phyloP scores from a whole-genome alignment of 257 asterid species.

The Striga asiatica region DNA sequence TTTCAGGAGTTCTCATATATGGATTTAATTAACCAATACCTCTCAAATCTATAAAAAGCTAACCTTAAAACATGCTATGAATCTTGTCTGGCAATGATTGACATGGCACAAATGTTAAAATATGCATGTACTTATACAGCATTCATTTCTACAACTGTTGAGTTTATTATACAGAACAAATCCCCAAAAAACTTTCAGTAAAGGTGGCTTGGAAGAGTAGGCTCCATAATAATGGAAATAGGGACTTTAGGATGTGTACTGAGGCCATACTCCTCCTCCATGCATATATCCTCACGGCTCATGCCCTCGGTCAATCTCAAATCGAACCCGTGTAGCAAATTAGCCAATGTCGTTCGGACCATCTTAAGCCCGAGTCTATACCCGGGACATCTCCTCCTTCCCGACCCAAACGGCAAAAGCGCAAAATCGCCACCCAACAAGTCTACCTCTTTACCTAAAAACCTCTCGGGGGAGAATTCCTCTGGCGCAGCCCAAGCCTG shows the following conservation, averaged over 20 bases:
- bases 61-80: too few species aligned
- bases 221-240: not conserved
- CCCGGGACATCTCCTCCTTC: conserved; percentile 18
- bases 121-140: too few species aligned
- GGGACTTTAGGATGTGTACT: not conserved
- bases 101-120: too few species aligned
- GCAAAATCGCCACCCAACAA: conserved; percentile 14
- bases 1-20: too few species aligned
- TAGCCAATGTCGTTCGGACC: conserved; percentile 22
- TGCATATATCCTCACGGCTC: conserved; percentile 16
- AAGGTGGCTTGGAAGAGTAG: not conserved
- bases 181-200: too few species aligned
- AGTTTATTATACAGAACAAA: too few species aligned
- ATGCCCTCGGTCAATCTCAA: conserved; percentile 15
- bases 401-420: conserved; percentile 23
- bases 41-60: too few species aligned
- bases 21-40: too few species aligned
- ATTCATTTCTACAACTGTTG: too few species aligned
- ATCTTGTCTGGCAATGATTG: too few species aligned
- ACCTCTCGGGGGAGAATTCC: conserved; percentile 26
- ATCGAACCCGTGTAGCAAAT: conserved; percentile 30
- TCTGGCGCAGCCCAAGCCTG: conserved; percentile 16
- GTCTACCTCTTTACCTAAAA: conserved; percentile 19
- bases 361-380: conserved; percentile 17
- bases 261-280: conserved; percentile 18